Evolutionary conservation across 805 yeast species (phyloP).

Genomic region (Wickerhamiella hasegawae): DNA sequence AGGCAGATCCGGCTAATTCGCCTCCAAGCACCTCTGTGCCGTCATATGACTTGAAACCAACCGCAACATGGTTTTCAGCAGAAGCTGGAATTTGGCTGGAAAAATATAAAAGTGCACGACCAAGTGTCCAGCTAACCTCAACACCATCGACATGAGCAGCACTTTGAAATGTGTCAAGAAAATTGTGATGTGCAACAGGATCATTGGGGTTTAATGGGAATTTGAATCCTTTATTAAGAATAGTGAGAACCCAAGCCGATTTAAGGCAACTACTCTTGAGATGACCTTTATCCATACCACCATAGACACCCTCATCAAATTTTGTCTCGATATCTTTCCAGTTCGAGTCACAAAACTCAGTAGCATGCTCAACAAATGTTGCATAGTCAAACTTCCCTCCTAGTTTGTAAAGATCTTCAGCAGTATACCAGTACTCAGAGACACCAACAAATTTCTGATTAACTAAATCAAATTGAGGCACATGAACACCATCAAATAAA

Average conservation of each 20-base stretch:
- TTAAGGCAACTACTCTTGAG: constrained; percentile 77
- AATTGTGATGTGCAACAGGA: constrained; percentile 18
- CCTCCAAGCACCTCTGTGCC: neutral
- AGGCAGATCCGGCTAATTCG: neutral
- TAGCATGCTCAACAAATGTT: constrained; percentile 47
- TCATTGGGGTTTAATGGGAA: constrained; percentile 36
- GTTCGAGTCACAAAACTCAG: constrained; percentile 55
- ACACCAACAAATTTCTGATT: constrained; percentile 80
- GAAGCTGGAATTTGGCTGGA: constrained; percentile 39
- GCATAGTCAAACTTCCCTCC: constrained; percentile 79
- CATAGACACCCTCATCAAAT: constrained; percentile 37
- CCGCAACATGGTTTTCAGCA: neutral
- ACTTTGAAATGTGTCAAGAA: constrained; percentile 55
- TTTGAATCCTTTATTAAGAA: constrained; percentile 83
- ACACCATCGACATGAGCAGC: constrained; percentile 66
- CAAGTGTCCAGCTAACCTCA: constrained; percentile 91
- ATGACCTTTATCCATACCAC: constrained; percentile 36
- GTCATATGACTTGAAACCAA: neutral
- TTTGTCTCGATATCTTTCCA: constrained; percentile 43
- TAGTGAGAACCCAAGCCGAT: constrained; percentile 83
- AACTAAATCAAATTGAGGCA: constrained; percentile 68
- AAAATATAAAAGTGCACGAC: constrained; percentile 71
- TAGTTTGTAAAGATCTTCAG: constrained; percentile 75
- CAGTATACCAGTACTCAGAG: constrained; percentile 95
- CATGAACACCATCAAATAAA: constrained; percentile 87